Conservation (phyloP, 2,329 filamentous ascomycete species). For the Aspergillus nomiae region DNA sequence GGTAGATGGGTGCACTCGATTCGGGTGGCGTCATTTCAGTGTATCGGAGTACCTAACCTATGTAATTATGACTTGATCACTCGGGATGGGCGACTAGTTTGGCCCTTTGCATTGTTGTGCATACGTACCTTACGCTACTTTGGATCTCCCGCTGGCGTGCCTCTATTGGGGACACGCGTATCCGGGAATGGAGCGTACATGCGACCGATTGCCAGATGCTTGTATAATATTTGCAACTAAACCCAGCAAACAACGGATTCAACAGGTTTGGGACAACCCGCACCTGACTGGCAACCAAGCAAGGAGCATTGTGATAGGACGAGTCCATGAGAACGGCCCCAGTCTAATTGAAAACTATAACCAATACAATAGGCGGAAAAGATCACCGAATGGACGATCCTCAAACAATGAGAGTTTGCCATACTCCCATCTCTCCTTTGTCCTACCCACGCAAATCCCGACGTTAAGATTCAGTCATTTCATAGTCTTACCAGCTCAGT, state of each 20-base stretch:
- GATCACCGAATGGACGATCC: conserved; percentile 7
- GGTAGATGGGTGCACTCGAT: neutral
- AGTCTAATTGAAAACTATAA: neutral
- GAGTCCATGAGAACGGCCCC: neutral
- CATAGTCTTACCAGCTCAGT: neutral
- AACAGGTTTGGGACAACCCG: neutral
- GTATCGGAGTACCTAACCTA: neutral
- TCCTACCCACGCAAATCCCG: neutral
- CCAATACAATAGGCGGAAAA: conserved; percentile 13
- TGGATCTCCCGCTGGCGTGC: neutral
- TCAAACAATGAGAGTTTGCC: neutral
- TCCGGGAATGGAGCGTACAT: neutral
- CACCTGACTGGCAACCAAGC: conserved; percentile 1
- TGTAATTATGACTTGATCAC: neutral
- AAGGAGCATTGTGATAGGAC: conserved; percentile 2
- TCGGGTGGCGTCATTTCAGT: neutral
- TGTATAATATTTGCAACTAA: neutral
- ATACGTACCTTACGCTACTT: neutral
- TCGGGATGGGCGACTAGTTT: neutral
- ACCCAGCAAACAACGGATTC: neutral
- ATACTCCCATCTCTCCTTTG: neutral
- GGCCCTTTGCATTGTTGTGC: neutral
- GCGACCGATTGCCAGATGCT: neutral
- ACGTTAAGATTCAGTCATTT: neutral
- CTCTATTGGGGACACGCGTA: neutral